Percentiles rank a stretch among this genome's conserved stretches.
phyloP scores from a whole-genome alignment of 495 filamentous ascomycete genomes.

The Aspergillus ellipticus region DNA sequence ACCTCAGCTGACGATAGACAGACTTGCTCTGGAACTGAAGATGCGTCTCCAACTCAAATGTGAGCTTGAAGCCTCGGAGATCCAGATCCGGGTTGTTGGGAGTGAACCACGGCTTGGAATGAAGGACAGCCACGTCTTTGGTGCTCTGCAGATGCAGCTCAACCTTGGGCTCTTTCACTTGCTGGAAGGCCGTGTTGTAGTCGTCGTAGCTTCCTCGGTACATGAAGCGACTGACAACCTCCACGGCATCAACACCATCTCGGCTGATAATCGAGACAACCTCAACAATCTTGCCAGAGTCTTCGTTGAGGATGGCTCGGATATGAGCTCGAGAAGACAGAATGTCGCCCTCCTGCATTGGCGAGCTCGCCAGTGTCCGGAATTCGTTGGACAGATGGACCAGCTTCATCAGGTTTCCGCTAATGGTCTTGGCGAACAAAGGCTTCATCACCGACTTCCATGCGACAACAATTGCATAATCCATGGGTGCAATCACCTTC shows the following conservation, averaged over 20 bases:
- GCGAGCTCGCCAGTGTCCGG: not conserved
- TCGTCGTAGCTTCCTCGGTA: not conserved
- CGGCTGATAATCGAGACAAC: not conserved
- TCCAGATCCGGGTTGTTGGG: not conserved
- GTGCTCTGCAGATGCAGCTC: not conserved
- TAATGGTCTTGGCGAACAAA: not conserved
- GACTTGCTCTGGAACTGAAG: not conserved
- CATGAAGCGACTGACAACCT: not conserved
- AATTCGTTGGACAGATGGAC: not conserved
- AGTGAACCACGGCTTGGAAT: not conserved
- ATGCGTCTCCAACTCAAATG: not conserved
- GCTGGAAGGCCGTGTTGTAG: not conserved
- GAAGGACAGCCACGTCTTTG: not conserved
- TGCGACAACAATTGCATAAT: slow-evolving; percentile 1
- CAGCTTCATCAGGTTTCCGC: not conserved
- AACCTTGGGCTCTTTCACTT: not conserved
- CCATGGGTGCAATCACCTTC: not conserved
- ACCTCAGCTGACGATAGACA: not conserved
- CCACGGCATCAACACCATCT: not conserved
- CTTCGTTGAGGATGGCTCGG: not conserved
- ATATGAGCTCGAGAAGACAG: not conserved
- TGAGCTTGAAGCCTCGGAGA: not conserved
- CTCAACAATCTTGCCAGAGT: not conserved
- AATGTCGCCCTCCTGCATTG: not conserved
- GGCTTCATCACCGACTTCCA: slow-evolving; percentile 4